phyloP scores from a whole-genome alignment of 257 asterid species.

The Nicotiana sylvestris region DNA sequence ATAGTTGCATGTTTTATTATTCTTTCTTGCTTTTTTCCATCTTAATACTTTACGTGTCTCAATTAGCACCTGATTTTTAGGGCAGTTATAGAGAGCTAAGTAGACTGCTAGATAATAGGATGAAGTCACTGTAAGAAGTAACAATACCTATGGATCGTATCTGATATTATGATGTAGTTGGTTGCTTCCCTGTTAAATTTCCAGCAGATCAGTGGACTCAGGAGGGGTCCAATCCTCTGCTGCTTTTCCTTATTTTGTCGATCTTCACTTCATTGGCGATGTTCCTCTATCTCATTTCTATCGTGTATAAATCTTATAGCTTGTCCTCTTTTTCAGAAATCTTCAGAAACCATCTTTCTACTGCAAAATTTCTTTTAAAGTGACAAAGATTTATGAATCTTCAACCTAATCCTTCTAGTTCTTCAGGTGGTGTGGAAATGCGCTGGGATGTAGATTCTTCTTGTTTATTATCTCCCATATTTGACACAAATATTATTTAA shows the following conservation, averaged over 20 bases:
- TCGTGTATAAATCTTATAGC: not conserved
- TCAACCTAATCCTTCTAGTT: constrained; percentile 15
- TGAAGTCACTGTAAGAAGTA: not conserved
- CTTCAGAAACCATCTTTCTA: not conserved
- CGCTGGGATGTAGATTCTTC: too few species aligned
- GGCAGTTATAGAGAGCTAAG: not conserved
- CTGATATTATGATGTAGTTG: not conserved
- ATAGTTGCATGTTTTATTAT: not conserved
- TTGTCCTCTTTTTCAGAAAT: not conserved
- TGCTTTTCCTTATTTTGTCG: not conserved
- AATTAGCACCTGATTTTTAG: not conserved
- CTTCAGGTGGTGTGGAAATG: constrained; percentile 88
- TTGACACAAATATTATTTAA: too few species aligned
- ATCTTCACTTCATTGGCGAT: too few species aligned
- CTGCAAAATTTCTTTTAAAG: not conserved
- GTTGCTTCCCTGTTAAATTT: not conserved
- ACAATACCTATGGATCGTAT: not conserved
- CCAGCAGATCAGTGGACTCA: not conserved
- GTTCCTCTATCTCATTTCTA: too few species aligned
- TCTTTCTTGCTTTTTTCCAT: not conserved
- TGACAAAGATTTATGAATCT: not conserved
- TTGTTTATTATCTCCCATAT: too few species aligned
- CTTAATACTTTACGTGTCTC: not conserved
- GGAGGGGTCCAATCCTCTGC: not conserved
- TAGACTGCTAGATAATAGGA: not conserved